Base-by-base conservation (phyloP, 2,329 filamentous ascomycete genomes). In the Tolypocladium nubicola region DNA sequence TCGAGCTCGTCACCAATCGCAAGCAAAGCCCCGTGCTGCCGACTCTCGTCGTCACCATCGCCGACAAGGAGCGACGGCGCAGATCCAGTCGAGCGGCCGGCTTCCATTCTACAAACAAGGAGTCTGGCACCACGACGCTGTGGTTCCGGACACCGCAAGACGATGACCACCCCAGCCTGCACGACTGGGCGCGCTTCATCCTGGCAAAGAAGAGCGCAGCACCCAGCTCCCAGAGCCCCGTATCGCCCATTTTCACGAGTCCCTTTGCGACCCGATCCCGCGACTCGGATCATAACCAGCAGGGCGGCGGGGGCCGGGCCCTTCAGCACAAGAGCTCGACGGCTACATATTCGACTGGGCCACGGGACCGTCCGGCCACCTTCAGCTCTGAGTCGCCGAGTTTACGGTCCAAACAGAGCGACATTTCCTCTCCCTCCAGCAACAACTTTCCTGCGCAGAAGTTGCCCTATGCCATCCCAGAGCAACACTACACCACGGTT, bases 41-140 rank as follows among this genome's bases (percentile, higher is more conserved):
- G 1, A 87, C 84, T 7, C 75, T 87, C 14, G 73, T 85, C 52
- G 66, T 87, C 41, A 80, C 74, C 61, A 71, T 87, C 53, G 75
- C 77, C 41, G 83, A 86, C 61, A 85, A 83, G 66, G 73, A 84
- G 61, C 79, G 82, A 57, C 87, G 86, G 64, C 79, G 84, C 54
- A 77, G 84, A 59, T 87, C 84, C 52, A 87, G 84, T 62, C 77
- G 84, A 59, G 81, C 84, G 4, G 78, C 80, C 4, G 81, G 80
- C 3, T 71, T 87, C 26, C 78, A 77, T 21, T 68, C 78, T 11
- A 68, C 73, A 8, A 76, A 71, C 58, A 83, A 79, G 65, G 79
- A 83, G 19, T 70, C 75, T 1, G 68, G 72, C 10, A 71, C 76
- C 3, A 75, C 73, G 10, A 78, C 76, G 0, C 68, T 87, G 3